Base-by-base conservation (phyloP, 768 basidiomycete species). In the Macrocybe gigantea region DNA sequence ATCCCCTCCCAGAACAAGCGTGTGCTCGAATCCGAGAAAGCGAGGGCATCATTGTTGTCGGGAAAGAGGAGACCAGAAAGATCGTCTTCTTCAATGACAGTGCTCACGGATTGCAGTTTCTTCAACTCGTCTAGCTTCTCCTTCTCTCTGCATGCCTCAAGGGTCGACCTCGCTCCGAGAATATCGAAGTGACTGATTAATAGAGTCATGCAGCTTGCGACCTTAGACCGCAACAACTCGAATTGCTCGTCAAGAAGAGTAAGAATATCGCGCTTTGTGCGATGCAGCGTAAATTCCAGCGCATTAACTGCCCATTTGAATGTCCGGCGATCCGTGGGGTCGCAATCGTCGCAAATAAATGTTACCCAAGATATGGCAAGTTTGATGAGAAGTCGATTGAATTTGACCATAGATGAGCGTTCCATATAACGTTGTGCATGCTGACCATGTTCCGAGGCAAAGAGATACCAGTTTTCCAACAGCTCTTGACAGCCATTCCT, bases 241-340 rank as follows among this genome's bases (percentile, higher is more conserved):
- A 99, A 99, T 64, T 99, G 91, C 50, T 85, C 81, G 49, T 82
- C 79, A 9, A 90, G 85, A 44, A 98, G 77, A 22, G 94, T 85
- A 8, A 96, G 75, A 56, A 99, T 97, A 63, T 88, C 89, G 47
- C 90, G 83, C 53, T 85, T 79, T 10, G 93, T 97, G 47, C 94
- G 85, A 51, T 85, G 79, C 49, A 91, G 80, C 1, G 93, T 85
- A 60, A 93, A 97, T 60, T 96, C 93, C 31, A 99, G 79, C 2
- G 96, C 94, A 49, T 86, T 89, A 45, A 99, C 93, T 6, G 96
- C 94, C 94, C 94, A 98, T 61, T 89, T 87, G 77, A 99, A 99
- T 0, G 93, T 98, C 64, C 85, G 88, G 49, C 92, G 80, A 64
- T 98, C 94, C 33, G 90, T 87, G 6, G 94, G 93, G 56, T 96